Conservation (phyloP, 148 eudicot species). For the Amaranthus hypochondriacus region DNA sequence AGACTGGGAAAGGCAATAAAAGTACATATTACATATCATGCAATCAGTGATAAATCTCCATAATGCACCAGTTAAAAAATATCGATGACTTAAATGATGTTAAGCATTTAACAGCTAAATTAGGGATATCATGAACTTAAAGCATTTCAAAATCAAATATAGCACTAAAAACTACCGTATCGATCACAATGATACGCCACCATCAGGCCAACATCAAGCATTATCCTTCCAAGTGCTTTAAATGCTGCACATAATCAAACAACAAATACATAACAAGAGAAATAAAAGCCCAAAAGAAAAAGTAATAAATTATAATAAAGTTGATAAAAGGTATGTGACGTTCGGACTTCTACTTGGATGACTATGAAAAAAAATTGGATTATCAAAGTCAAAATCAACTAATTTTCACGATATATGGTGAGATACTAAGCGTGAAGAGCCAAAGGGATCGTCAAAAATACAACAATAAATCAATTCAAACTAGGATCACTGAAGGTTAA, state of each 20-base stretch:
- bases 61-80: not conserved
- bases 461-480: no score
- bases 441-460: not conserved
- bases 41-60: not conserved
- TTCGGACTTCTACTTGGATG: not conserved
- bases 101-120: not conserved
- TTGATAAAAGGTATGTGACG: not conserved
- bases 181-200: slow-evolving; percentile 88
- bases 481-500: not conserved
- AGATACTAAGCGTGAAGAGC: not conserved
- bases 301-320: not conserved
- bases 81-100: not conserved
- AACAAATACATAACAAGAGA: not conserved
- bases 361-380: not conserved
- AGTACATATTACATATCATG: not conserved
- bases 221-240: slow-evolving; percentile 85
- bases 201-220: slow-evolving; percentile 79
- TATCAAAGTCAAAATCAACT: not conserved
- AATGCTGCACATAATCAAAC: slow-evolving; percentile 47
- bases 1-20: not conserved
- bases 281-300: not conserved
- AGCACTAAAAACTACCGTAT: slow-evolving; percentile 47
- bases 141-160: not conserved
- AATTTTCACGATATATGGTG: not conserved
- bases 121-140: not conserved